These are phyloP conservation scores for Golovinomyces cichoracearum DNA, from an alignment of 2,329 filamentous ascomycete genomes.

Conservation along the genomic window DNA sequence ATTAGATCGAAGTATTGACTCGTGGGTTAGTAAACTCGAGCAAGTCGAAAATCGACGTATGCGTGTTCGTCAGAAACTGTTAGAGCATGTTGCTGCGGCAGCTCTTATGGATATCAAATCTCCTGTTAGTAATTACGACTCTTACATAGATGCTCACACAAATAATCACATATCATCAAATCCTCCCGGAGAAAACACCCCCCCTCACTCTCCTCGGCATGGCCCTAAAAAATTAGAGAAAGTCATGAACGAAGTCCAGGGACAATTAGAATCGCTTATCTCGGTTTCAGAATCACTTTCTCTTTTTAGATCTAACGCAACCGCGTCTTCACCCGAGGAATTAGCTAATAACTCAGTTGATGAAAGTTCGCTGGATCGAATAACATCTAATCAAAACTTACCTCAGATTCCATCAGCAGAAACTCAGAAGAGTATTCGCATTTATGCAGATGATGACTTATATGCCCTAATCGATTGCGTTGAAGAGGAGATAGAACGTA, in stretches of 20 bases:
- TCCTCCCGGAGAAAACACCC: constrained; percentile 6
- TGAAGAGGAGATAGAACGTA: constrained; percentile 29
- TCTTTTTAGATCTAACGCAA: constrained; percentile 5
- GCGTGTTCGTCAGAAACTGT: constrained; percentile 49
- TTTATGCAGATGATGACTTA: constrained; percentile 42
- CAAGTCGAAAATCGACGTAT: constrained; percentile 52
- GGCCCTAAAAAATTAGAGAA: constrained; percentile 7
- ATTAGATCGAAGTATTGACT: constrained; percentile 52
- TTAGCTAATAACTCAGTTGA: background rate
- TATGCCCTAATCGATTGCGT: constrained; percentile 41
- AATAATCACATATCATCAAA: background rate
- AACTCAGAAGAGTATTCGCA: constrained; percentile 31
- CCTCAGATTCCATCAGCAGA: background rate
- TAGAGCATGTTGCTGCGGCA: constrained; percentile 57
- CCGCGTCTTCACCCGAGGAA: constrained; percentile 12
- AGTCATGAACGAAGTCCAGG: constrained; percentile 6
- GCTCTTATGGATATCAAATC: constrained; percentile 19
- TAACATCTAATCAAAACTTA: background rate
- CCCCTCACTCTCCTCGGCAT: constrained; percentile 21
- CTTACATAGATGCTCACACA: background rate
- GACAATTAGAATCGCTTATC: background rate
- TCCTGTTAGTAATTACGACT: background rate
- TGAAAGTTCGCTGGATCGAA: background rate
- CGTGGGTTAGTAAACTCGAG: constrained; percentile 59
- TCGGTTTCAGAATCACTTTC: background rate